These are phyloP conservation scores for Trichoderma hamatum DNA, from an alignment of 2,329 filamentous ascomycete species.

Conservation along the genomic window DNA sequence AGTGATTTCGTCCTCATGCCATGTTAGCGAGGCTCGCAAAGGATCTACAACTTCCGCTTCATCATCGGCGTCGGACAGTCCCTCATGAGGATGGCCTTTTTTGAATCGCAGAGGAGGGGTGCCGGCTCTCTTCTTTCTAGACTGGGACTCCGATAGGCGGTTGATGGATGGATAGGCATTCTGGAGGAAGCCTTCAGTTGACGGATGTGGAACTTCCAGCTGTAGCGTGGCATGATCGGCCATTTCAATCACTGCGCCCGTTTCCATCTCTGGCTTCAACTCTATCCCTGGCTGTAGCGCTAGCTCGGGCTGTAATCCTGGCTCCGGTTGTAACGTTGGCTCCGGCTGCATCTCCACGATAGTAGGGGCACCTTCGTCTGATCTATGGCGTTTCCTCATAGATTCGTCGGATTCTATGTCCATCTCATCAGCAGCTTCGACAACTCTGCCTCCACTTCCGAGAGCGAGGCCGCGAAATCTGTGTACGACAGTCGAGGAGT, in stretches of 20 bases:
- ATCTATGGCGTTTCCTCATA: slow-evolving; percentile 45
- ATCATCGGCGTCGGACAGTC: slow-evolving; percentile 36
- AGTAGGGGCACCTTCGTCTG: slow-evolving; percentile 40
- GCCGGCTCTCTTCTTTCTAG: slow-evolving; percentile 42
- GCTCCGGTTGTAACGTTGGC: neutral
- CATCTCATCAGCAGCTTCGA: slow-evolving; percentile 34
- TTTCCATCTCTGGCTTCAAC: neutral
- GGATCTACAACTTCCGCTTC: slow-evolving; percentile 52
- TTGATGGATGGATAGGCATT: slow-evolving; percentile 43
- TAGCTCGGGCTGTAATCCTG: neutral
- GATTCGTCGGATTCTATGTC: slow-evolving; percentile 38
- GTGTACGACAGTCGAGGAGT: slow-evolving; percentile 52
- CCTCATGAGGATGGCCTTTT: slow-evolving; percentile 32
- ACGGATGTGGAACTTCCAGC: neutral
- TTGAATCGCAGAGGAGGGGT: slow-evolving; percentile 45
- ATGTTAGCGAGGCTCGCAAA: slow-evolving; percentile 62
- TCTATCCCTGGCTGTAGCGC: neutral
- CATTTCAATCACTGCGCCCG: neutral
- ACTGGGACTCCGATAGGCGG: slow-evolving; percentile 45
- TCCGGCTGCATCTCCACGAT: slow-evolving; percentile 13
- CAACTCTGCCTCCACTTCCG: slow-evolving; percentile 50
- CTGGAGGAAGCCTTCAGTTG: slow-evolving; percentile 10
- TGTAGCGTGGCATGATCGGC: neutral
- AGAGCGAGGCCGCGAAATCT: slow-evolving; percentile 56
- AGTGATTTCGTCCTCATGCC: slow-evolving; percentile 70